These are phyloP conservation scores for Aotearoamyces nothofagi DNA, from an alignment of 2,329 filamentous ascomycete species.

Conservation along the genomic window DNA sequence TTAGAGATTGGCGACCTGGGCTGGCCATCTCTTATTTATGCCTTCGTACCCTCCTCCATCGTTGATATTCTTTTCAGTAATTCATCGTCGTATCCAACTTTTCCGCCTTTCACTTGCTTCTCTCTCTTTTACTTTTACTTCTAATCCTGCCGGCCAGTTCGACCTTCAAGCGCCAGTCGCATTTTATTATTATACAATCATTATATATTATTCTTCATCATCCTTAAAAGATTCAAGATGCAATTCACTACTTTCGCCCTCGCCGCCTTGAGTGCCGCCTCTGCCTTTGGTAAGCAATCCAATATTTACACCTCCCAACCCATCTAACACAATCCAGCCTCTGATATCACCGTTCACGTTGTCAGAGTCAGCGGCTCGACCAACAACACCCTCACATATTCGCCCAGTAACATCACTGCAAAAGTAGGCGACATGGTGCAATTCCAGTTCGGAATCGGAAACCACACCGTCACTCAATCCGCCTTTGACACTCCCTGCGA, in stretches of 20 bases:
- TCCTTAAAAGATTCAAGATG: constrained; percentile 15
- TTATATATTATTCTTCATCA: not conserved
- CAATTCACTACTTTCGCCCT: constrained; percentile 20
- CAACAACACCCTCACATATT: constrained; percentile 38
- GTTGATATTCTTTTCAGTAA: constrained; percentile 2
- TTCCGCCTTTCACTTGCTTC: constrained; percentile 3
- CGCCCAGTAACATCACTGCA: constrained; percentile 49
- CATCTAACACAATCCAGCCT: constrained; percentile 1
- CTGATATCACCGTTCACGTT: constrained; percentile 33
- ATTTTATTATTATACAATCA: not conserved
- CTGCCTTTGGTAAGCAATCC: constrained; percentile 14
- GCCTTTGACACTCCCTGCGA: constrained; percentile 57
- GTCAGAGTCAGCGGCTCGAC: constrained; percentile 45
- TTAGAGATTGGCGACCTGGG: too few relatives aligned
- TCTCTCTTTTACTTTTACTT: constrained; percentile 3
- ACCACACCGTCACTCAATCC: constrained; percentile 71
- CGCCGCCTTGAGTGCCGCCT: constrained; percentile 14
- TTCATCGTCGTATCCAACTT: constrained; percentile 2
- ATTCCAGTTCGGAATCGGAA: constrained; percentile 51
- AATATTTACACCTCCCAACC: not conserved
- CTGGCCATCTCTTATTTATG: constrained; percentile 4
- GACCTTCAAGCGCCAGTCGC: constrained; percentile 5
- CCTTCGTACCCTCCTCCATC: constrained; percentile 1
- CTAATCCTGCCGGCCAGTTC: constrained; percentile 5
- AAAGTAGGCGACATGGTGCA: constrained; percentile 47